A percentile compares a stretch with the other conserved stretches of the same genome.
Evolutionary conservation across 2,329 filamentous ascomycete genomes (phyloP).

Genomic region (Neonectria ditissima): DNA sequence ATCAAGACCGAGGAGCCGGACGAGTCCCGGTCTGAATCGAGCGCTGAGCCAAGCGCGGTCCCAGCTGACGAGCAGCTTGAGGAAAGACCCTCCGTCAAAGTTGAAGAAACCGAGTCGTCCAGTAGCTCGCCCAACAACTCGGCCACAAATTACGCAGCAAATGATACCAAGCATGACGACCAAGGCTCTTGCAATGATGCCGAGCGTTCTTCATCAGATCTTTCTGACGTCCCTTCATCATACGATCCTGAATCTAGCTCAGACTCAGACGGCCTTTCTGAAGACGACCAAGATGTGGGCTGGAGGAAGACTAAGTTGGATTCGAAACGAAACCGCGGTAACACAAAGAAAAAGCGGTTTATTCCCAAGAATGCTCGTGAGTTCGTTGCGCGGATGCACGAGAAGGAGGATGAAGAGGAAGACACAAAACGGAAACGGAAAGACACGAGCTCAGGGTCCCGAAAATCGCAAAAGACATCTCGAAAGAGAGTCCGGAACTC

Average conservation of each 20-base stretch:
- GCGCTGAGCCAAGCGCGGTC: background rate
- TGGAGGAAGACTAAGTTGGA: background rate
- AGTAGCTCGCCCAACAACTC: background rate
- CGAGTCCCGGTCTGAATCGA: background rate
- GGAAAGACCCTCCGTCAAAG: background rate
- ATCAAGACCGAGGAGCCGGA: background rate
- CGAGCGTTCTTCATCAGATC: background rate
- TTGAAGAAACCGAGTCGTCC: background rate
- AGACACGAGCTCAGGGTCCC: background rate
- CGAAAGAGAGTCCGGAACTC: constrained; percentile 15
- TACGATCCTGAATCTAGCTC: background rate
- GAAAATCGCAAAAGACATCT: background rate
- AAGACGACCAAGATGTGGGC: background rate
- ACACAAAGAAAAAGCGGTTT: background rate
- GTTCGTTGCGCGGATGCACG: constrained; percentile 1
- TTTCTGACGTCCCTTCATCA: background rate
- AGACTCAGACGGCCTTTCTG: background rate
- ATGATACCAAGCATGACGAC: background rate
- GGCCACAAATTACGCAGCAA: too few relatives aligned
- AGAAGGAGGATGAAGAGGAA: constrained; percentile 1
- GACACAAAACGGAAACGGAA: constrained; percentile 16
- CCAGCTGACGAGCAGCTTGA: too few relatives aligned
- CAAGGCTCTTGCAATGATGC: background rate
- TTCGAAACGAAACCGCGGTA: background rate
- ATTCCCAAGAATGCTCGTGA: constrained; percentile 4